Percentiles rank a stretch among this genome's conserved stretches.
These are phyloP conservation scores for Blastobotrys apis DNA, from an alignment of 1,139 yeast genomes.

Conservation along the genomic window DNA sequence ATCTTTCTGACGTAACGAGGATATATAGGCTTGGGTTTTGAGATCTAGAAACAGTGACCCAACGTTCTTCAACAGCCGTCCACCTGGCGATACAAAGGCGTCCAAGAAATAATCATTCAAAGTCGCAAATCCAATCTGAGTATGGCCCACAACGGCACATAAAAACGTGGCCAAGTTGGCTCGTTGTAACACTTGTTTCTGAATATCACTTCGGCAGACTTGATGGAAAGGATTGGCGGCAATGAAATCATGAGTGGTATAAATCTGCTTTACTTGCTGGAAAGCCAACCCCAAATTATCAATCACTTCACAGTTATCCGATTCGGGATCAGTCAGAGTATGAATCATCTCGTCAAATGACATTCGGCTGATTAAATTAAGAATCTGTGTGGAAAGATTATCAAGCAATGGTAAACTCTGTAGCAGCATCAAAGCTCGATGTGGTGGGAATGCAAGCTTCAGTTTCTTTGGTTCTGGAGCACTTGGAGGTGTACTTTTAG, in stretches of 20 bases:
- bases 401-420: constrained; percentile 70
- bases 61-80: constrained; percentile 70
- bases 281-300: constrained; percentile 68
- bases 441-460: constrained; percentile 7
- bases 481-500: neutral
- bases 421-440: constrained; percentile 46
- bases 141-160: constrained; percentile 76
- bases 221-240: constrained; percentile 19
- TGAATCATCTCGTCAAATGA: constrained; percentile 65
- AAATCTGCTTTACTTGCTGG: constrained; percentile 47
- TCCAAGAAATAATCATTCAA: constrained; percentile 79
- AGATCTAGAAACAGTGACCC: constrained; percentile 76
- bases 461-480: constrained; percentile 3
- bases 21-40: constrained; percentile 91
- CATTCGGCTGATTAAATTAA: constrained; percentile 61
- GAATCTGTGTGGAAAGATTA: constrained; percentile 67
- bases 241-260: constrained; percentile 29
- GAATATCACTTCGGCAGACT: constrained; percentile 11
- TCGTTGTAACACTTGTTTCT: constrained; percentile 55
- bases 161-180: constrained; percentile 84
- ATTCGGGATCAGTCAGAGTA: constrained; percentile 66
- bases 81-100: constrained; percentile 53
- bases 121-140: constrained; percentile 83
- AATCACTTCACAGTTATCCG: constrained; percentile 69
- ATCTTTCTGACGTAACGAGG: constrained; percentile 68